Evolutionary conservation across 2,329 filamentous ascomycete species (phyloP), one percentile per base, ranked within the genome.

Genomic region (Diaporthe aspalathi): DNA sequence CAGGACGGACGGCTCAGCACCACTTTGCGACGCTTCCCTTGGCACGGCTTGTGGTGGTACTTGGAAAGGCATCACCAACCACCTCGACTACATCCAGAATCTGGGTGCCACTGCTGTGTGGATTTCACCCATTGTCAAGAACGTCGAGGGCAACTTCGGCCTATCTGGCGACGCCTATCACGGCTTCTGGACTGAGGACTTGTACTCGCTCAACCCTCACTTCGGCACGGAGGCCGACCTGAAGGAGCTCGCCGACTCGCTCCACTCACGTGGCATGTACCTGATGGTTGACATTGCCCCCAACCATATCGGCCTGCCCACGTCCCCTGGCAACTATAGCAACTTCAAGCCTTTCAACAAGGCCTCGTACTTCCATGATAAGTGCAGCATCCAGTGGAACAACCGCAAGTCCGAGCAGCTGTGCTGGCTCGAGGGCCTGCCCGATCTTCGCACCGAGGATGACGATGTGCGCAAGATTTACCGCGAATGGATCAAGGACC

Each of bases 201-300:
- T 87, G 35, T 86, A 87, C 74, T 75, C 78, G 5, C 74, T 90
- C 27, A 87, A 89, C 71, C 68, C 80, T 0, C 80, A 85, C 52
- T 88, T 86, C 68, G 87, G 87, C n/a, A 85, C 84, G 0, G 81
- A 80, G 12, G 79, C 81, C n/a, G 86, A 90, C 71, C 78, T 90
- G 54, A 80, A 80, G 52, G 83, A 80, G 17, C 81, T 90, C 4
- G 82, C 87, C 0, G 73, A 78, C 11, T 87, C 84, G 3, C 77
- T 90, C 16, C 88, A 90, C 74, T 77, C 79, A n/a, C 82, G 87
- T 3, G 84, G 81, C 57, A 90, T 90, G 88, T 88, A 88, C 74
- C 79, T 90, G 43, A 90, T 90, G 88, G 83, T 90, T 3, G 88
- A 90, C 72, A 80, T 90, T 1, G 88, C 90, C 4, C 83, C 84